Conservation (phyloP, 306 rosid species). For the Cicer judaicum region DNA sequence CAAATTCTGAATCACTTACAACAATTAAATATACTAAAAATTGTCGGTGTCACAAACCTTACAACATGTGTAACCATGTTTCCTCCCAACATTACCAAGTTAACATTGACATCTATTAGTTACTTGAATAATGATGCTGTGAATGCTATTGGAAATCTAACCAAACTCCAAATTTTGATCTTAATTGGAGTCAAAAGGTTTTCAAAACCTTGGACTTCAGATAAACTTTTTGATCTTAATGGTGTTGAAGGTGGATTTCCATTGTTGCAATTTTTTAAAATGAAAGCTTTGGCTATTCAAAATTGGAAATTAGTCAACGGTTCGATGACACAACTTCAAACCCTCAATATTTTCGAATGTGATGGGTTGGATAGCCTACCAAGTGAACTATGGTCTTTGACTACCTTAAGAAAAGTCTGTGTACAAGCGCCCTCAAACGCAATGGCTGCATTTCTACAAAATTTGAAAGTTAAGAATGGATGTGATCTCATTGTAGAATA, state of each 20-base stretch:
- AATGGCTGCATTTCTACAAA: background rate
- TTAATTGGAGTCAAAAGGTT: background rate
- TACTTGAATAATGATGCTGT: background rate
- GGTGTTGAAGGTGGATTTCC: constrained; percentile 4
- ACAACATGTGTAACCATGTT: background rate
- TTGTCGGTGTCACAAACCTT: background rate
- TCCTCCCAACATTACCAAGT: constrained; percentile 27
- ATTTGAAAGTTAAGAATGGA: constrained; percentile 16
- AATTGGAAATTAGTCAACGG: constrained; percentile 37
- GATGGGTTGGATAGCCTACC: background rate
- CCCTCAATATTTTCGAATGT: fast-evolving
- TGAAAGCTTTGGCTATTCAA: background rate
- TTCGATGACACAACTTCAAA: constrained; percentile 33
- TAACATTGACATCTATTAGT: background rate
- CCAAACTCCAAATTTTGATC: constrained; percentile 33
- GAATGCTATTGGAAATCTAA: constrained; percentile 26
- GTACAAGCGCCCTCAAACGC: background rate
- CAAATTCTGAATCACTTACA: background rate
- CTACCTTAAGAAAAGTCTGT: constrained; percentile 2
- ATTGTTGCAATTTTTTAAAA: background rate
- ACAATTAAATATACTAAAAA: background rate
- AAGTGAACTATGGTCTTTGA: constrained; percentile 38
- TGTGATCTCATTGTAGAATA: constrained; percentile 21
- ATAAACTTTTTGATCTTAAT: background rate
- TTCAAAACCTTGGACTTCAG: background rate